Conservation (phyloP, 805 yeast genomes). For the Lachancea waltii region DNA sequence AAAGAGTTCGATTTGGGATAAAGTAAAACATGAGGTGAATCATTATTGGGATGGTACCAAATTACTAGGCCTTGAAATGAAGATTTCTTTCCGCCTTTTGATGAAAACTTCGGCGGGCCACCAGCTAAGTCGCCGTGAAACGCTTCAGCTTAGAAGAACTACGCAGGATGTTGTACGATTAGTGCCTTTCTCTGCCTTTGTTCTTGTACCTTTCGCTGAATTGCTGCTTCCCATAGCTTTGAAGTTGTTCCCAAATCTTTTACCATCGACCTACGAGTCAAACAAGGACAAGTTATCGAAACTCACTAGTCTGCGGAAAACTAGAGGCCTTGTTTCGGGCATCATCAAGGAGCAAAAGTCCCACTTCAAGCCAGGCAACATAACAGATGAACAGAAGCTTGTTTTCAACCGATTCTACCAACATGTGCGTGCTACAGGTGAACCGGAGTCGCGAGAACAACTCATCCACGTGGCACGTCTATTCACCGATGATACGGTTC, state of each 20-base stretch:
- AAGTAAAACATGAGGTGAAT: constrained; percentile 78
- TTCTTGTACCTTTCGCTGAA: constrained; percentile 92
- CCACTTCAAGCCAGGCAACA: constrained; percentile 61
- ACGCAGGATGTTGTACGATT: constrained; percentile 76
- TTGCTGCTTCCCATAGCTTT: constrained; percentile 81
- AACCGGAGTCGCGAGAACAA: constrained; percentile 59
- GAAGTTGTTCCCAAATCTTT: constrained; percentile 84
- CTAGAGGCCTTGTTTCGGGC: constrained; percentile 57
- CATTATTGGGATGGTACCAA: constrained; percentile 98
- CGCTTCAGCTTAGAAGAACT: constrained; percentile 81
- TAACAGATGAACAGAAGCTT: constrained; percentile 63
- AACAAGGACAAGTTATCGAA: constrained; percentile 54
- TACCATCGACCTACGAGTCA: constrained; percentile 88
- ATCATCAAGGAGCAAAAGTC: constrained; percentile 58
- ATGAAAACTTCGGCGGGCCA: constrained; percentile 84
- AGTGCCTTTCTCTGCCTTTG: constrained; percentile 88
- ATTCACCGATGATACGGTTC: constrained; percentile 87
- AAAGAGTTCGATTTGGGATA: constrained; percentile 59
- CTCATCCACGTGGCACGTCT: constrained; percentile 77
- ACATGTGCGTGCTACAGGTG: constrained; percentile 57
- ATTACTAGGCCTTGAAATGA: constrained; percentile 82
- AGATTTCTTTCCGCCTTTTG: constrained; percentile 73
- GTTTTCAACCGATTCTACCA: constrained; percentile 76
- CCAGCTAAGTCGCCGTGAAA: constrained; percentile 84
- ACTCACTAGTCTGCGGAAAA: constrained; percentile 47